Percentiles rank a stretch among this genome's conserved stretches.
phyloP scores from a whole-genome alignment of 108 stramenopile genomes.

The Pseudonitzschia multistriata region DNA sequence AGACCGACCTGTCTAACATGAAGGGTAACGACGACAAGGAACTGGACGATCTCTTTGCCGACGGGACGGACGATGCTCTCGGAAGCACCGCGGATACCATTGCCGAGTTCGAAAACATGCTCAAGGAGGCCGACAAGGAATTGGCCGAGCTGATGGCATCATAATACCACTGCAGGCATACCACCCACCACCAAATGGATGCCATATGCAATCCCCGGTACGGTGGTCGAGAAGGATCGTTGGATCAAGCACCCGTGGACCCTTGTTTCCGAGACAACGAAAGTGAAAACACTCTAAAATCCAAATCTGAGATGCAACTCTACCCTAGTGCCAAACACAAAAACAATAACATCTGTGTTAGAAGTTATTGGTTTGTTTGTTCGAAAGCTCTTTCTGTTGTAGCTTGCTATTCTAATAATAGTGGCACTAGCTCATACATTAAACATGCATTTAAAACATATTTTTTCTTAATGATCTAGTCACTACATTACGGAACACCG shows the following conservation, averaged over 20 bases:
- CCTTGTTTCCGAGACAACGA: not conserved
- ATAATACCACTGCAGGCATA: no score
- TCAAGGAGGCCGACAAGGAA: conserved; percentile 79
- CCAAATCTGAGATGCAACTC: no score
- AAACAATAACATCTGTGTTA: not conserved
- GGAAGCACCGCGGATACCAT: conserved; percentile 48
- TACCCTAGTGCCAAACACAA: not conserved
- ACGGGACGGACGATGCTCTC: conserved; percentile 15
- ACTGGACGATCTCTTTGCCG: conserved; percentile 28
- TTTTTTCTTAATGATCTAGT: no score
- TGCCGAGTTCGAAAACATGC: conserved; percentile 84
- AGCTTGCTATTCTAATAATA: not conserved
- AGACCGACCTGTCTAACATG: conserved; percentile 61
- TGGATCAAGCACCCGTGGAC: not conserved
- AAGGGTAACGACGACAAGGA: conserved; percentile 39
- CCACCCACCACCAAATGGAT: no score
- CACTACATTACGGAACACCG: no score
- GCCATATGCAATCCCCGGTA: no score
- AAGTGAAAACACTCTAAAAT: conserved; percentile 3
- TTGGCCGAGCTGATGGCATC: conserved; percentile 74
- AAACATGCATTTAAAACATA: no score
- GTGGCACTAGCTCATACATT: not conserved
- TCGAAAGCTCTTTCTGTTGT: not conserved
- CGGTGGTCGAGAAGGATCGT: not conserved
- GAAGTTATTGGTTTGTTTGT: not conserved